phyloP scores from a whole-genome alignment of 371 early-diverging fungal species.

The Phascolomyces articulosus region DNA sequence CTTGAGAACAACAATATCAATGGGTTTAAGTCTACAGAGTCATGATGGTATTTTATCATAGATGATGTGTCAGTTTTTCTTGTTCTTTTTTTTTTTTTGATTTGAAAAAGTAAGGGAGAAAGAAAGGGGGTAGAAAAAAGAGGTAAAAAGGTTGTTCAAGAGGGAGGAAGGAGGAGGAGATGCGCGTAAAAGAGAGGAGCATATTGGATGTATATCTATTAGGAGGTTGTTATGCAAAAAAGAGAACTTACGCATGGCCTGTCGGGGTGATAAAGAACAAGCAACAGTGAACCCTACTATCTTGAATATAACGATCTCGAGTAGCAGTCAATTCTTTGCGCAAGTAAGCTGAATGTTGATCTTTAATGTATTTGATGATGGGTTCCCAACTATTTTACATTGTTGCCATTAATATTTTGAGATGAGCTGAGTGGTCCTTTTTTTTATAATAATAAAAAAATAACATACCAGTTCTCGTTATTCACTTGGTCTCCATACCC shows the following conservation, averaged over 20 bases:
- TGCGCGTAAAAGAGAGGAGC: neutral
- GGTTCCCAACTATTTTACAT: constrained; percentile 91
- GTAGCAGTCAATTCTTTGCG: constrained; percentile 86
- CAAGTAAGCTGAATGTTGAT: constrained; percentile 89
- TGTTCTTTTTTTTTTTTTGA: no score
- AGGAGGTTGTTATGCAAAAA: no score
- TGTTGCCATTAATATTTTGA: neutral
- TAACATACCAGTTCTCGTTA: constrained; percentile 84
- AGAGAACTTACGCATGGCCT: constrained; percentile 65
- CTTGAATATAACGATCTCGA: constrained; percentile 85
- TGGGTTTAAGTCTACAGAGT: constrained; percentile 68
- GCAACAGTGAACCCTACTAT: constrained; percentile 82
- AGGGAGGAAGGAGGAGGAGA: neutral
- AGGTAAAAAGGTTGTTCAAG: neutral
- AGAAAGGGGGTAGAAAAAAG: no score
- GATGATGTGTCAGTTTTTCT: neutral
- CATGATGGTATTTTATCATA: neutral
- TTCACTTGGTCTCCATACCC: constrained; percentile 86
- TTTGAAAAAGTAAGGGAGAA: no score
- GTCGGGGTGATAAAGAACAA: constrained; percentile 81
- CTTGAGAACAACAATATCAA: constrained; percentile 77
- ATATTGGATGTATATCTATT: no score
- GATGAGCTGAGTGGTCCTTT: neutral
- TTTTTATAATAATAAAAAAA: no score
- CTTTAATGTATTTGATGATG: constrained; percentile 90